Base-by-base conservation (phyloP, 2,329 filamentous ascomycete species). In the Ilyonectria robusta region DNA sequence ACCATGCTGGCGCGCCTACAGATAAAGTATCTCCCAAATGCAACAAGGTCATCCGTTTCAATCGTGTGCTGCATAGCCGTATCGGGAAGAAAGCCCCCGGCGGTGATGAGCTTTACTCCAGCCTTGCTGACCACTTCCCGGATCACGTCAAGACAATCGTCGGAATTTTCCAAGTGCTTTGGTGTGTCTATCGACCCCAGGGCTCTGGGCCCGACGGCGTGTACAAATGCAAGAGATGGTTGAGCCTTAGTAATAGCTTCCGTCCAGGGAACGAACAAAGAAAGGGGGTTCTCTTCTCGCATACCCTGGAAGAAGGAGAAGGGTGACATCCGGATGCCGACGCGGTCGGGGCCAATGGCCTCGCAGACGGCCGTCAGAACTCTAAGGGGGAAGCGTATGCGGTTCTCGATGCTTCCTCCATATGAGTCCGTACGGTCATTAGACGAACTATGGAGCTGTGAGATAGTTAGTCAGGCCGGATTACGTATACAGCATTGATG, bases 251-350 rank as follows among this genome's bases (percentile, higher is more conserved):
- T 73, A 26, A 89, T 83, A 17, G 91, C 75, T 72, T 92, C 82
- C 1, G 81, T 81, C 77, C 92, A 93, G 0, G 90, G 87, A 13
- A 88, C 72, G 0, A 75, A 75, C 15, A 75, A 54, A 2, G 55
- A 46, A 13, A 71, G n/a, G 9, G 90, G 89, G 44, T 93, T 85
- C 0, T 78, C 74, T 87, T 92, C 91, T 5, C 81, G 80, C 90
- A 93, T 91, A 42, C 85, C 86, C 70, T 92, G 88, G 81, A 90
- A 92, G 0, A 79, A 78, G 56, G 84, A 86, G 79, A 86, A 92
- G 0, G 91, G 91, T 3, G 83, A 87, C 29, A 93, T 78, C 6
- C 90, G 85, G 51, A 92, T 86, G 3, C 84, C 88, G 6, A 85
- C 83, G 40, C 82, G 81, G 6, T 90, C 84, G 0, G 85, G 78